Percentiles rank a stretch among this genome's conserved stretches.
These are phyloP conservation scores for Fusarium xylarioides DNA, from an alignment of 2,329 filamentous ascomycete genomes.

Conservation along the genomic window DNA sequence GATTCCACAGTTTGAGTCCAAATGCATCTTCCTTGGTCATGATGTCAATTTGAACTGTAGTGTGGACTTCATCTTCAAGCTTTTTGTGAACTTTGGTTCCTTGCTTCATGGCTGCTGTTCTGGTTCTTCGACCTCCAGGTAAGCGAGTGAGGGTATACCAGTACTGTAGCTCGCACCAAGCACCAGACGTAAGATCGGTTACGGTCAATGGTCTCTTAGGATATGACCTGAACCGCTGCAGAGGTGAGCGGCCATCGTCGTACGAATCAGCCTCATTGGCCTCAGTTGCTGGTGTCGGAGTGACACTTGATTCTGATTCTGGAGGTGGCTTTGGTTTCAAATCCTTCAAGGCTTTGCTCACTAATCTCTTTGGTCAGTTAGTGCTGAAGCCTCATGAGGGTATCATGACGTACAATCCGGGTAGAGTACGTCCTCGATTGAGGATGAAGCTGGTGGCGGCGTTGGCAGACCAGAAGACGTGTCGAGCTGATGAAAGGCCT, in stretches of 20 bases:
- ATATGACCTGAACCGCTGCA: conserved; percentile 80
- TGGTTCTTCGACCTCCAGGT: conserved; percentile 75
- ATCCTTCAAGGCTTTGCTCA: conserved; percentile 55
- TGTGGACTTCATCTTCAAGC: conserved; percentile 87
- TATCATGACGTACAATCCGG: conserved; percentile 60
- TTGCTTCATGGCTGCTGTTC: conserved; percentile 83
- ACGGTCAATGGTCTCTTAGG: conserved; percentile 85
- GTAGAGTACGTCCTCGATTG: conserved; percentile 51
- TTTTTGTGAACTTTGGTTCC: conserved; percentile 82
- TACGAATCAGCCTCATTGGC: conserved; percentile 15
- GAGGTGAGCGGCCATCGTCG: conserved; percentile 61
- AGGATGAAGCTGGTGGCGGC: conserved; percentile 7
- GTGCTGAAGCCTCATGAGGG: conserved; percentile 42
- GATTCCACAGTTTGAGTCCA: conserved; percentile 87
- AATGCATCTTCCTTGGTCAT: conserved; percentile 82
- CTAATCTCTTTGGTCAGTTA: conserved; percentile 76
- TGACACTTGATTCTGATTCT: conserved; percentile 22
- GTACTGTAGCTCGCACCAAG: conserved; percentile 97
- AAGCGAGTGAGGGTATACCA: conserved; percentile 83
- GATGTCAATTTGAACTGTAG: conserved; percentile 76
- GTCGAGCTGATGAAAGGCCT: not conserved
- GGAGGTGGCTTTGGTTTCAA: conserved; percentile 27
- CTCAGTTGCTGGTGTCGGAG: conserved; percentile 8
- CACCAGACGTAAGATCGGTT: conserved; percentile 85
- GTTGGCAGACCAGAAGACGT: conserved; percentile 5